A percentile compares a stretch with the other conserved stretches of the same genome.
Conservation (phyloP, 306 rosid species). For the Lablab purpureus region DNA sequence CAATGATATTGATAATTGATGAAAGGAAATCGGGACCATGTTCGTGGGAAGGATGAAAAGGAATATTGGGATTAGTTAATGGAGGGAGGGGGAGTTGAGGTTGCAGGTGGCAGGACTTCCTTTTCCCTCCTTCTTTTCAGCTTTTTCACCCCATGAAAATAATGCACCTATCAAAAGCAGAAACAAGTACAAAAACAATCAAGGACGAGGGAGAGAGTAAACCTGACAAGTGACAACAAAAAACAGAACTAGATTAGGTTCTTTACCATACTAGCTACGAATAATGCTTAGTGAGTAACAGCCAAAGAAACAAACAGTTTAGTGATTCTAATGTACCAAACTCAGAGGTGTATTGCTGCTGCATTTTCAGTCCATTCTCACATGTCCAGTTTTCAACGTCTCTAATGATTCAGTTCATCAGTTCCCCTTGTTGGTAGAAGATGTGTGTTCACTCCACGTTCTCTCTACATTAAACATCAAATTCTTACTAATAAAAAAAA, state of each 20-base stretch:
- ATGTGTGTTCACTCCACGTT: not conserved
- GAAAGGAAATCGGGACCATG: slow-evolving; percentile 4
- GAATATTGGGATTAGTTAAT: slow-evolving; percentile 10
- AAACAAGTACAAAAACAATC: slow-evolving; percentile 40
- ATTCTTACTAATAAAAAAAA: too few relatives aligned
- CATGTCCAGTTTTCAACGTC: not conserved
- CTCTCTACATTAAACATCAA: not conserved
- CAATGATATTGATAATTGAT: slow-evolving; percentile 3
- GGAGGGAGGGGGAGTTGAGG: slow-evolving; percentile 43
- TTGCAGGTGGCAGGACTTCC: slow-evolving; percentile 24
- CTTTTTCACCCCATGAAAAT: slow-evolving; percentile 34
- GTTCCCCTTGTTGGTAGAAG: not conserved
- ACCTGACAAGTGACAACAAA: slow-evolving; percentile 39
- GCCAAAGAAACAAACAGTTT: slow-evolving; percentile 29
- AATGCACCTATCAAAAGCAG: slow-evolving; percentile 45
- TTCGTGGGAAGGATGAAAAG: slow-evolving; percentile 17
- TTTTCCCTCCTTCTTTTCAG: not conserved
- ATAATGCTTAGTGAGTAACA: slow-evolving; percentile 20
- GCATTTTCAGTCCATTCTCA: slow-evolving; percentile 15
- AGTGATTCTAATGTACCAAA: slow-evolving; percentile 31
- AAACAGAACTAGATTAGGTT: slow-evolving; percentile 34
- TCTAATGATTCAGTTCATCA: not conserved
- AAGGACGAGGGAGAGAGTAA: slow-evolving; percentile 39
- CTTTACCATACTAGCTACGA: slow-evolving; percentile 22
- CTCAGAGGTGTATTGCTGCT: not conserved